phyloP scores from a whole-genome alignment of 1,139 yeast species.

The Saccharomycopsis hybrid region DNA sequence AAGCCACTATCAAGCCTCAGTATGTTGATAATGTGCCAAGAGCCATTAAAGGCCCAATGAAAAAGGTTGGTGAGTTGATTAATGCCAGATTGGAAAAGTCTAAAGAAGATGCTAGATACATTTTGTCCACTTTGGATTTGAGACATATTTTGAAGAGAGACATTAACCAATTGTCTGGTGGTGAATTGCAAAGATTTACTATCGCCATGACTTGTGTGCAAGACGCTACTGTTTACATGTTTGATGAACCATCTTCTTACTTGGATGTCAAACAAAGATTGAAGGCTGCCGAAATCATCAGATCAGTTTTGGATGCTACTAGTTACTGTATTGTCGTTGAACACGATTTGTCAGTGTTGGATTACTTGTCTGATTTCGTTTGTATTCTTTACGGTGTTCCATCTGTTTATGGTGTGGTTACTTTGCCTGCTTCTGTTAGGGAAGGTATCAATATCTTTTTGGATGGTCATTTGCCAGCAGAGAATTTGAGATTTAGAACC shows the following conservation, averaged over 20 bases:
- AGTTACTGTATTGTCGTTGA: constrained; percentile 91
- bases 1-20: constrained; percentile 95
- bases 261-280: constrained; percentile 97
- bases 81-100: constrained; percentile 66
- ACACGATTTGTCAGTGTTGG: constrained; percentile 96
- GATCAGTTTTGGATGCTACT: constrained; percentile 71
- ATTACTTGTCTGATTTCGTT: constrained; percentile 90
- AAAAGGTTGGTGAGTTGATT: constrained; percentile 79
- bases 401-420: constrained; percentile 96
- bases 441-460: constrained; percentile 98
- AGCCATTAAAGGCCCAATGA: constrained; percentile 87
- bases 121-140: constrained; percentile 67
- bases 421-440: constrained; percentile 91
- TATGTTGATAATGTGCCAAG: constrained; percentile 95
- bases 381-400: constrained; percentile 97
- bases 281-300: constrained; percentile 90
- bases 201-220: constrained; percentile 97
- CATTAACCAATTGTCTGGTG: constrained; percentile 87
- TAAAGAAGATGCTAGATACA: constrained; percentile 50
- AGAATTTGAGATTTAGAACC: constrained; percentile 91
- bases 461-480: constrained; percentile 96
- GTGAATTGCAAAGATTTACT: constrained; percentile 97
- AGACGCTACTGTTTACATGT: constrained; percentile 93
- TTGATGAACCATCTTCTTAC: constrained; percentile 98
- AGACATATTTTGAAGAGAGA: constrained; percentile 74